Base-by-base conservation (phyloP, 805 yeast genomes). In the Yamadazyma scolyti region DNA sequence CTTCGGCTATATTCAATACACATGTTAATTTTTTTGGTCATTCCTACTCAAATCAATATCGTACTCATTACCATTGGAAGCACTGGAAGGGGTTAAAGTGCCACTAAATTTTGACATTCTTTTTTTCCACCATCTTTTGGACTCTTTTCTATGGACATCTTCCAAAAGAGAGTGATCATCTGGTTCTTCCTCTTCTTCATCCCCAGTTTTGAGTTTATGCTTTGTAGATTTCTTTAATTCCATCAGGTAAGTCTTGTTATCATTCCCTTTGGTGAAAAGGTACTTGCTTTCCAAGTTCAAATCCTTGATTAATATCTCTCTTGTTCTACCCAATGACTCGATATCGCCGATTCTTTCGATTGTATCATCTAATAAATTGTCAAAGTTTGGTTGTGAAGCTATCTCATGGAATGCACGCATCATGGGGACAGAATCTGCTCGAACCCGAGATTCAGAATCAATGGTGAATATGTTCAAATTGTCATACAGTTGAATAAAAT, bases 341-440 rank as follows among this genome's bases (percentile, higher is more conserved):
- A 85, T 85, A 16, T 78, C 90, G 3, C 74, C 69, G 2, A 85
- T 83, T 29, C 95, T 61, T 31, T 78, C 75, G 7, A 75, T 56
- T 0, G 90, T 79, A 30, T 80, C 83, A 11, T 72, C 69, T 17
- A 85, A 56, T 14, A 84, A 57, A 35, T 77, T 71, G 26, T 81
- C 79, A 42, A 85, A 85, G 6, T 81, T 83, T 1, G 85, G 82
- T 54, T 75, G 78, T 3, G 74, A 60, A 2, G 80, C 79, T 30
- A 85, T 81, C 49, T 85, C 94, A 37, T 82, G 75, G 51, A 85
- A 85, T 4, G 90, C 94, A 43, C 89, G 71, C 94, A 85, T 82
- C 94, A 85, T 84, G 1, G 90, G 89, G 2, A 82, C 82, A 6
- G 86, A 77, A 52, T 85, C 95, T 0, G 95, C 90, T 20, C 82